Conservation (phyloP, 139 green algal genomes). For the Picocystis salinarum region DNA sequence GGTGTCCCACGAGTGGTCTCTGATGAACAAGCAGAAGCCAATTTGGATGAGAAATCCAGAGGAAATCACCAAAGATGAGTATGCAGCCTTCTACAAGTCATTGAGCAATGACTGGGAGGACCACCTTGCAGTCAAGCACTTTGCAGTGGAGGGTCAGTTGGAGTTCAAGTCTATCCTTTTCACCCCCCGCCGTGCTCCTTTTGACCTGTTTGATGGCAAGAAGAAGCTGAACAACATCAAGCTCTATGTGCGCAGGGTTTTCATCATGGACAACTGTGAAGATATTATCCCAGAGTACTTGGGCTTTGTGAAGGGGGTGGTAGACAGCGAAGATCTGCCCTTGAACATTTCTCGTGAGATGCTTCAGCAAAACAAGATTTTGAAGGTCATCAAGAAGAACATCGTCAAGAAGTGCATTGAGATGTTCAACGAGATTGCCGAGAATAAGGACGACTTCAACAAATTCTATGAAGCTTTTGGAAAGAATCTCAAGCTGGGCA, state of each 20-base stretch:
- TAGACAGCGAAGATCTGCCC: conserved; percentile 95
- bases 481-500: conserved; percentile 99
- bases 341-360: conserved; percentile 99
- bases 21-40: conserved; percentile 99
- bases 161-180: conserved; percentile 98
- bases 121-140: conserved; percentile 87
- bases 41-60: conserved; percentile 99
- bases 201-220: conserved; percentile 94
- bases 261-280: conserved; percentile 99
- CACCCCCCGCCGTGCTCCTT: conserved; percentile 80
- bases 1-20: conserved; percentile 82
- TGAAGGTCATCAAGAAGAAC: conserved; percentile 99
- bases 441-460: conserved; percentile 99
- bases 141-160: conserved; percentile 93
- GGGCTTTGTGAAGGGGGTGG: conserved; percentile 91
- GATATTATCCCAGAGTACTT: conserved; percentile 94
- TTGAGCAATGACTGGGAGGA: conserved; percentile 99
- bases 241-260: conserved; percentile 97
- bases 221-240: conserved; percentile 99
- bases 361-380: conserved; percentile 99
- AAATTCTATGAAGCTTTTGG: conserved; percentile 99
- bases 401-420: conserved; percentile 99
- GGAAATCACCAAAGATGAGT: conserved; percentile 88
- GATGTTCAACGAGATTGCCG: conserved; percentile 86
- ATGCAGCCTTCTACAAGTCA: conserved; percentile 91